These are phyloP conservation scores for Raphanus hybrid DNA, from an alignment of 441 rosid genomes.

Conservation along the genomic window DNA sequence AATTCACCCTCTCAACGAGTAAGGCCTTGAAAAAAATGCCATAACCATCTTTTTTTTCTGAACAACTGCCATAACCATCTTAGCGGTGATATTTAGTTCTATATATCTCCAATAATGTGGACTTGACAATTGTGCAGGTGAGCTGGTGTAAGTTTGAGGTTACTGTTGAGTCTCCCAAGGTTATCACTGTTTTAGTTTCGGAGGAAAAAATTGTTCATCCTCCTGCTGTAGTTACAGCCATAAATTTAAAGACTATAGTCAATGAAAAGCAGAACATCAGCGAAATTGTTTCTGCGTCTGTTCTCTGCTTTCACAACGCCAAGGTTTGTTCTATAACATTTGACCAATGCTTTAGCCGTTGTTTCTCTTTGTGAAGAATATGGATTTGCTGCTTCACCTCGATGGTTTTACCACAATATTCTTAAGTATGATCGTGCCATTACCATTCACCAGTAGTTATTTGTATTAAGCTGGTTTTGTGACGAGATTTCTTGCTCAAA, in stretches of 20 bases:
- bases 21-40: conserved; percentile 41
- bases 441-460: conserved; percentile 14
- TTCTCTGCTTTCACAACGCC: conserved; percentile 88
- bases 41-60: not conserved
- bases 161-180: conserved; percentile 71
- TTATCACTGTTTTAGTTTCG: conserved; percentile 56
- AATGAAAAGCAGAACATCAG: conserved; percentile 84
- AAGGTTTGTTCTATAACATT: conserved; percentile 67
- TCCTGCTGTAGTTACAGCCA: conserved; percentile 87
- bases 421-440: conserved; percentile 14
- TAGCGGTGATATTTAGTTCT: conserved; percentile 9
- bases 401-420: not conserved
- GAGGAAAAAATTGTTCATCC: conserved; percentile 65
- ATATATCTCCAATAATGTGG: conserved; percentile 33
- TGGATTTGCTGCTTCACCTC: conserved; percentile 3
- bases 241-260: conserved; percentile 84
- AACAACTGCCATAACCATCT: not conserved
- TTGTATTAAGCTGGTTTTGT: conserved; percentile 3
- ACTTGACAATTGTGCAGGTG: conserved; percentile 58
- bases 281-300: conserved; percentile 92
- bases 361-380: conserved; percentile 26
- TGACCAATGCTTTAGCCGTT: conserved; percentile 20
- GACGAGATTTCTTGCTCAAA: conserved; percentile 20
- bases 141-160: conserved; percentile 99
- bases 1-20: conserved; percentile 81